Base-by-base conservation (phyloP, 176 grass and related monocot species). In the Oryza longistaminata region DNA sequence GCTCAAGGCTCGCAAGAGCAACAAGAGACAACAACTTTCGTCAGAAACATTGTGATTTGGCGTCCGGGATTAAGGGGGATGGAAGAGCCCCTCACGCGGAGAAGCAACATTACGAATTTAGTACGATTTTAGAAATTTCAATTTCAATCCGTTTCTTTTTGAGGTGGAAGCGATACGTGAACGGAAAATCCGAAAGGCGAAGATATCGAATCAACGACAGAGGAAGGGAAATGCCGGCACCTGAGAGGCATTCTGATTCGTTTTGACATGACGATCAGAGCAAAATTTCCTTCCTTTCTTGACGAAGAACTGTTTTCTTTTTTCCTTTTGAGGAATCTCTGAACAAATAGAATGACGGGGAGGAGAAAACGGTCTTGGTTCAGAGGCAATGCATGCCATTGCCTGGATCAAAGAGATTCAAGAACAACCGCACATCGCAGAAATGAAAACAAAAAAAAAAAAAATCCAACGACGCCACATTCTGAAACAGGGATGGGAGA, bases 11-110 rank as follows among this genome's bases (percentile, higher is more conserved):
- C 21, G 64, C 55, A 74, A 58, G 16, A 19, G 73, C 48, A 87
- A 83, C 76, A 73, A 83, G 72, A 76, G 21, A 43, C 27, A 58
- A 48, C 43, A 37, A 8, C 79, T 82, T 90, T 61, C 4, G 44
- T n/a, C 42, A 55, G 8, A 33, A 33, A 76, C 19, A 78, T 71
- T 43, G 43, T 25, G 27, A 60, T 52, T 64, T 46, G 24, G 22
- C 24, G 15, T 21, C 53, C 53, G 6, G 6, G 53, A 58, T 58
- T 31, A 31, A n/a, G 19, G 53, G 53, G 53, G 17, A 6, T 43
- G 42, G 42, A 43, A 43, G 46, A 15, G 46, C 46, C 12, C 46
- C 12, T 49, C 11, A 49, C 13, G n/a, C 53, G 17, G 53, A 58
- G 17, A 58, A 58, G 2, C 53, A 21, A 58, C 2, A n/a, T 7